Evolutionary conservation across 805 yeast genomes (phyloP), one percentile per base, ranked within the genome.

Genomic region (Zygoascus biomembranicola): DNA sequence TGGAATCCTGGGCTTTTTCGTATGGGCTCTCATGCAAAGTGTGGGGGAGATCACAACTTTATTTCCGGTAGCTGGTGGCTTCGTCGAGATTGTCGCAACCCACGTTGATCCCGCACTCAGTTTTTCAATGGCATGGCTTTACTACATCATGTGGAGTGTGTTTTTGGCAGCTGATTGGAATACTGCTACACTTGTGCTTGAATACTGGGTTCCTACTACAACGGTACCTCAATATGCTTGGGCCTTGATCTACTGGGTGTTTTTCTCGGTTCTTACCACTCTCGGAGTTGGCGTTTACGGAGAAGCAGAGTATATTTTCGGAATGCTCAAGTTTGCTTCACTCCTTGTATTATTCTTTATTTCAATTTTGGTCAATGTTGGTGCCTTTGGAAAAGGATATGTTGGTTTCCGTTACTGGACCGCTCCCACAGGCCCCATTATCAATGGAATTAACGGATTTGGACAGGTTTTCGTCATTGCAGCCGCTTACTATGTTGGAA

Each of bases 31-130:
- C 47, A 85, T 92, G 3, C 75, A 83, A 11, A 75, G 84, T 9
- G 81, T 85, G 3, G 95, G 92, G 2, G 96, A 87, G 63, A 77
- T 85, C 79, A 87, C 86, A 32, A 82, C 86, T 31, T 85, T 82
- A 60, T 71, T 84, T 43, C 95, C 96, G 2, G 69, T 85, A 69
- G 84, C 90, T 0, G 87, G 89, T 18, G 70, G 92, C 52, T 85
- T 87, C 65, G 80, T 81, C 51, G 94, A 87, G 64, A 82, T 73
- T 85, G 57, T 71, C 86, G 61, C 84, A 85, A 64, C 84, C 89
- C 58, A 82, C 86, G 0, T 81, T 83, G 56, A 84, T 88, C 50
- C 96, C 96, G 1, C 86, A 82, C 62, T 49, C 13, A 49, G 52
- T 49, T 49, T 49, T 42, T 11, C 52, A 11, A 49, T 49, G 52